Evolutionary conservation across 2,329 filamentous ascomycete genomes (phyloP), one percentile per base, ranked within the genome.

Genomic region (Fusarium sulawesiense): DNA sequence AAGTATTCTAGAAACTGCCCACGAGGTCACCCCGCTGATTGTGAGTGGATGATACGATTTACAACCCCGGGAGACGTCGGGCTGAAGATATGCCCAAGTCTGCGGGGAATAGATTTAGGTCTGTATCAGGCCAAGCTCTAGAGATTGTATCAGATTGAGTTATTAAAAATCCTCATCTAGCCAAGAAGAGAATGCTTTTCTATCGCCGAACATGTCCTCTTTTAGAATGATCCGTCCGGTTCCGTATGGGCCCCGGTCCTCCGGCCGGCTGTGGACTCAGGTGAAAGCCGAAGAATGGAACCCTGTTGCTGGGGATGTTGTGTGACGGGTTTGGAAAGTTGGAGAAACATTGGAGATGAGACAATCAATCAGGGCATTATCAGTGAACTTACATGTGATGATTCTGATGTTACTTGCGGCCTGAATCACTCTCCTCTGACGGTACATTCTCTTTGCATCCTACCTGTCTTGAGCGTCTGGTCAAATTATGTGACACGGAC

Each of bases 21-120:
- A 75, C 73, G 73, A 71, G 73, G 73, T 40, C 55, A 61, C 68
- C 66, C 70, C 62, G 73, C 65, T 53, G 71, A 67, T 72, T 56
- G 48, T 75, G 73, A 75, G 60, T 75, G 73, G 73, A 72, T 64
- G 58, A 46, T 47, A 37, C n/a, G 45, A 46, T 25, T 32, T 40
- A 37, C 34, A 25, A 29, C 45, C 53, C 60, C 60, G 67, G 70
- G 57, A 70, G 45, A 34, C 55, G 41, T 62, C 44, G 50, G 50
- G 30, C 27, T 27, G 54, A 64, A 56, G 42, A 48, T 50, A 46
- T 65, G 66, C 63, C 66, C 66, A 59, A 60, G 42, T 37, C 16
- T 34, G 61, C 53, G 64, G 70, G 67, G 70, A 61, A 64, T 44
- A 1, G n/a, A n/a, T 34, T 29, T 4, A 11, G 27, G 27, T 6